phyloP scores from a whole-genome alignment of 768 basidiomycete genomes.

The Pleurotus sapidus region DNA sequence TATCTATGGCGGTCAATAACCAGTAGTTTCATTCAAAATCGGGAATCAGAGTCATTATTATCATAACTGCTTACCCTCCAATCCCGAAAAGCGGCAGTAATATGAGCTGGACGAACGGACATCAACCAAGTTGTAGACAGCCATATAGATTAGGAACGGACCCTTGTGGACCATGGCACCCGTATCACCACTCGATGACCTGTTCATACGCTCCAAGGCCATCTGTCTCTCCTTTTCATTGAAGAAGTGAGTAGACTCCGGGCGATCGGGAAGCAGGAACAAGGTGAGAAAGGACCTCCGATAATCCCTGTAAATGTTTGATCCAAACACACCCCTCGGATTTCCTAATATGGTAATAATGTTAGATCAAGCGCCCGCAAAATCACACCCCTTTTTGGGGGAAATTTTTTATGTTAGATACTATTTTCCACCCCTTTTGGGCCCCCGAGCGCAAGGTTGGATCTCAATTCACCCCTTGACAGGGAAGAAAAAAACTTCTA shows the following conservation, averaged over 20 bases:
- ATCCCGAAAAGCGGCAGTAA: constrained; percentile 61
- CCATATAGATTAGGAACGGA: constrained; percentile 15
- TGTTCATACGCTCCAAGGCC: constrained; percentile 64
- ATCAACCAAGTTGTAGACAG: not conserved
- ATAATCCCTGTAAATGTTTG: too few species aligned
- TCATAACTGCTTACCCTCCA: constrained; percentile 54
- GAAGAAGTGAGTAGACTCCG: constrained; percentile 65
- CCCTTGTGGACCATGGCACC: constrained; percentile 66
- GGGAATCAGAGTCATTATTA: not conserved
- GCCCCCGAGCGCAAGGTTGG: too few species aligned
- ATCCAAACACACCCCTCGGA: too few species aligned
- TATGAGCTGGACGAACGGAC: constrained; percentile 42
- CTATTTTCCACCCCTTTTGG: too few species aligned
- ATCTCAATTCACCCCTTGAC: too few species aligned
- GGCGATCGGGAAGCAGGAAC: constrained; percentile 63
- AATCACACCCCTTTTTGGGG: too few species aligned
- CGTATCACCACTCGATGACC: constrained; percentile 62
- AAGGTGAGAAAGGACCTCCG: constrained; percentile 50
- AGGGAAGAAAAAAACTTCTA: too few species aligned
- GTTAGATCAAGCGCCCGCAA: too few species aligned
- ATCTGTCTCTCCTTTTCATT: constrained; percentile 52
- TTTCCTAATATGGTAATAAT: too few species aligned
- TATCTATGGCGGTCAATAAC: constrained; percentile 32
- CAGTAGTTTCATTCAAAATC: not conserved
- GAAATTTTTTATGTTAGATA: too few species aligned